Evolutionary conservation across 2,329 filamentous ascomycete species (phyloP).

Genomic region (Ascochyta lentis): DNA sequence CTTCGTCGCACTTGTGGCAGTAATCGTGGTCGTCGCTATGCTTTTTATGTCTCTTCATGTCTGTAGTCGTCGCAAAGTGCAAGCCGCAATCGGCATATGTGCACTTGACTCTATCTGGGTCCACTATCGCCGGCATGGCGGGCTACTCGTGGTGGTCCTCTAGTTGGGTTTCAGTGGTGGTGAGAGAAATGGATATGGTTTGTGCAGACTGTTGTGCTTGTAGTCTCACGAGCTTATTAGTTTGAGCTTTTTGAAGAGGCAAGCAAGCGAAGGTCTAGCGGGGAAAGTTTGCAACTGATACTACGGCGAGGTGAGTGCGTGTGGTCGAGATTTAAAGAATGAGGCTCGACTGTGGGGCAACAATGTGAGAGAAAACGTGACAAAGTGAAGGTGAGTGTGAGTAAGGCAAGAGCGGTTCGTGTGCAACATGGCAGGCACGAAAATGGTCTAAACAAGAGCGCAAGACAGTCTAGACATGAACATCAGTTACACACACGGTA

Average conservation of each 20-base stretch:
- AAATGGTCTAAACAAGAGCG: too few relatives aligned
- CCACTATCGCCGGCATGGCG: conserved; percentile 30
- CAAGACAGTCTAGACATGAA: too few relatives aligned
- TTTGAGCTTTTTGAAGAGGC: neutral
- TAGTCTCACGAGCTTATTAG: too few relatives aligned
- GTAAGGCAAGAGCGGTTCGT: neutral
- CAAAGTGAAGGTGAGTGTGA: neutral
- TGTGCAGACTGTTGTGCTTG: too few relatives aligned
- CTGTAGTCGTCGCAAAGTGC: conserved; percentile 53
- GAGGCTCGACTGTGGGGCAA: neutral
- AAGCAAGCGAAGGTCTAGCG: neutral
- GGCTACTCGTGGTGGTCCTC: neutral
- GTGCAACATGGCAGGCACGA: neutral
- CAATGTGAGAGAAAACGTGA: conserved; percentile 2
- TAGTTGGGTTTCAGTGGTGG: neutral
- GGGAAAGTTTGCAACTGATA: neutral
- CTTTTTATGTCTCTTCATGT: conserved; percentile 61
- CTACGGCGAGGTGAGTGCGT: neutral
- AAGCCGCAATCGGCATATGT: conserved; percentile 55
- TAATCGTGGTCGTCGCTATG: conserved; percentile 53
- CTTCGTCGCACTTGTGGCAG: conserved; percentile 53
- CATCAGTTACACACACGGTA: too few relatives aligned
- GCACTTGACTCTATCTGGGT: conserved; percentile 45
- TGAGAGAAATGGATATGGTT: too few relatives aligned
- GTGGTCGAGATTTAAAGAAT: neutral